Base-by-base conservation (phyloP, 345 rosid genomes). In the Ceriops tagal region DNA sequence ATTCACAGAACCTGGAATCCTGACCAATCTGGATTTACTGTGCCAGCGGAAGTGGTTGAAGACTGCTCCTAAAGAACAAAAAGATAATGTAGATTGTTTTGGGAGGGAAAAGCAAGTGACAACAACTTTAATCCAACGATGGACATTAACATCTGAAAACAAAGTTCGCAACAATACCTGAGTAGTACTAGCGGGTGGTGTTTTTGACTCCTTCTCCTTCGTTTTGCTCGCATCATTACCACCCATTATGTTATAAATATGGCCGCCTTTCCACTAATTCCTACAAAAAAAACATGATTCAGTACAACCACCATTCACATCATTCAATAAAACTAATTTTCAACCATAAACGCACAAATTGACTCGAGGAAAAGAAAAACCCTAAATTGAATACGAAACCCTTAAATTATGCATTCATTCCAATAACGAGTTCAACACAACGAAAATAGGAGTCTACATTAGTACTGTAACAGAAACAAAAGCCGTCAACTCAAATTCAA, bases 21-120 rank as follows among this genome's bases (percentile, higher is more conserved):
- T 9, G 98, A 76, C 99, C 99, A 95, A 58, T 95, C 99, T 21
- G 96, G 87, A 79, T 88, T 88, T 59, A 90, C 90, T 10, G 81
- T 53, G 61, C 83, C 88, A 49, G 92, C 74, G 78, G 78, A 77
- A 58, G 88, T 69, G 31, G 89, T 83, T 0, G 87, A 77, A 5
- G 91, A 75, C 60, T 82, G 95, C 76, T 92, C 99, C 98, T 92
- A 83, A 72, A 71, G 8, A 79, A 15, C 71, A 74, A 20, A 70
- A 73, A 24, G 66, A 21, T 2, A 67, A 39, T 22, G 18, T 20
- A 19, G 5, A 39, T 58, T 32, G 10, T n/a, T 49, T 27, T 51
- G 47, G 22, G 53, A 15, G 22, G 22, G 4, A 22, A 18, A 69
- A 53, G 28, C 10, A 22, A 59, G 39, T 22, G 74, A 34, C 52